These are phyloP conservation scores for Metschnikowia cerradonensis DNA, from an alignment of 805 yeast genomes.

Conservation along the genomic window DNA sequence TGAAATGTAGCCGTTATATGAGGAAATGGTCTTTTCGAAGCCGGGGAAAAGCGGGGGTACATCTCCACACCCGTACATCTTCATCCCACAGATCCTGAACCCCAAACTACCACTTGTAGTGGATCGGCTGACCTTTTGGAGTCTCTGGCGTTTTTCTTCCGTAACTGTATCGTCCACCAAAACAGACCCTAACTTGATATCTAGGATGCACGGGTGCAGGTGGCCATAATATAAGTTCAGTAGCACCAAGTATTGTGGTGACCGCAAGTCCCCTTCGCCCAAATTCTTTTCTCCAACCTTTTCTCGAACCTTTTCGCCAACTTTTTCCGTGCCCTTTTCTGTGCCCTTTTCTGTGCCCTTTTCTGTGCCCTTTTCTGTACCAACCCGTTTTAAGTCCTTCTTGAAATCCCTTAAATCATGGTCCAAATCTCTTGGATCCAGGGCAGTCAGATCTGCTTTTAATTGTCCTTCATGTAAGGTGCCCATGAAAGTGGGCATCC, in stretches of 20 bases:
- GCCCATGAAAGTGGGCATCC: constrained; percentile 68
- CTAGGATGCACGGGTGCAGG: constrained; percentile 66
- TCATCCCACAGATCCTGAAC: constrained; percentile 88
- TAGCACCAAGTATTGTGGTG: constrained; percentile 52
- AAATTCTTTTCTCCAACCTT: background rate
- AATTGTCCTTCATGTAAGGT: constrained; percentile 42
- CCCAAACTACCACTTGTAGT: constrained; percentile 82
- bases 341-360: background rate
- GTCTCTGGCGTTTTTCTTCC: constrained; percentile 56
- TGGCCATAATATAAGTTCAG: constrained; percentile 66
- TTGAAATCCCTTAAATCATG: background rate
- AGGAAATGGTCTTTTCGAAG: constrained; percentile 17
- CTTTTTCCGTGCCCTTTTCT: background rate
- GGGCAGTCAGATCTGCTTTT: background rate
- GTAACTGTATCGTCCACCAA: constrained; percentile 54
- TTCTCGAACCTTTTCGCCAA: background rate
- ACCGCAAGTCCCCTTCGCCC: background rate
- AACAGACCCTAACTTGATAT: constrained; percentile 73
- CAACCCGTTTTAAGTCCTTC: background rate
- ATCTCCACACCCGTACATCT: constrained; percentile 29
- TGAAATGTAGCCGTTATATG: constrained; percentile 35
- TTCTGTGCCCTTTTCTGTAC: background rate
- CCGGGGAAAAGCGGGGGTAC: constrained; percentile 14
- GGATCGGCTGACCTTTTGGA: constrained; percentile 55
- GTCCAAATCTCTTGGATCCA: too few species aligned